Percentiles rank a stretch among this genome's conserved stretches.
Conservation (phyloP, 257 asterid genomes). For the Haberlea rhodopensis region DNA sequence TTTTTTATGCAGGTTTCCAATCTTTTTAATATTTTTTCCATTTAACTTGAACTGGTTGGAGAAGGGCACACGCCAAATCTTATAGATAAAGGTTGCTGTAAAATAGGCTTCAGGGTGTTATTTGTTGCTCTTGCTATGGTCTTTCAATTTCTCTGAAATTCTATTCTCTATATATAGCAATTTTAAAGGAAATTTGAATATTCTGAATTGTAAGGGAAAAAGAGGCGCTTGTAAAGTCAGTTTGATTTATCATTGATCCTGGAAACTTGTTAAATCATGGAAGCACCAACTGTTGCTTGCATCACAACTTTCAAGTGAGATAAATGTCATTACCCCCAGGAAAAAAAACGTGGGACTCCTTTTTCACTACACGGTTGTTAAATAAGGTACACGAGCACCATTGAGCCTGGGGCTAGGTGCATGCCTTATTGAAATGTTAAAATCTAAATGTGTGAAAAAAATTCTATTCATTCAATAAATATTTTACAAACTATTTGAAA, state of each 20-base stretch:
- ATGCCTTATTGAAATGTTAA: no score
- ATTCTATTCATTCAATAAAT: no score
- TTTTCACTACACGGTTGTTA: no score
- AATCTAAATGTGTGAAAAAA: no score
- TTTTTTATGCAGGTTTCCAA: not conserved
- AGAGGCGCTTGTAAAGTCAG: not conserved
- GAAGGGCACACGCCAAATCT: not conserved
- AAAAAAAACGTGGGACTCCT: no score
- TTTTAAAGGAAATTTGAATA: not conserved
- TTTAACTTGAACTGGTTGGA: slow-evolving; percentile 15
- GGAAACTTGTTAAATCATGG: slow-evolving; percentile 11
- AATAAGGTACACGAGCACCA: no score
- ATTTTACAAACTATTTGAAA: no score
- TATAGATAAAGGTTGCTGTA: slow-evolving; percentile 13
- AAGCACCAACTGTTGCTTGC: slow-evolving; percentile 13
- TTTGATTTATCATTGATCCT: slow-evolving; percentile 9
- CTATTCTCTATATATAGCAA: no score
- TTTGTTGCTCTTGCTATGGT: not conserved
- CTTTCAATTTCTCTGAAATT: slow-evolving; percentile 7
- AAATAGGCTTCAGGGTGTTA: not conserved
- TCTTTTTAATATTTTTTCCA: not conserved
- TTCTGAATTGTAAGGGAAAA: not conserved
- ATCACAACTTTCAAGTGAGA: no score
- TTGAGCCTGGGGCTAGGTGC: no score
- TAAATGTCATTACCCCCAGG: no score